Percentiles rank a stretch among this genome's conserved stretches.
Conservation (phyloP, 2,329 filamentous ascomycete genomes). For the Pseudocercospora vitis region DNA sequence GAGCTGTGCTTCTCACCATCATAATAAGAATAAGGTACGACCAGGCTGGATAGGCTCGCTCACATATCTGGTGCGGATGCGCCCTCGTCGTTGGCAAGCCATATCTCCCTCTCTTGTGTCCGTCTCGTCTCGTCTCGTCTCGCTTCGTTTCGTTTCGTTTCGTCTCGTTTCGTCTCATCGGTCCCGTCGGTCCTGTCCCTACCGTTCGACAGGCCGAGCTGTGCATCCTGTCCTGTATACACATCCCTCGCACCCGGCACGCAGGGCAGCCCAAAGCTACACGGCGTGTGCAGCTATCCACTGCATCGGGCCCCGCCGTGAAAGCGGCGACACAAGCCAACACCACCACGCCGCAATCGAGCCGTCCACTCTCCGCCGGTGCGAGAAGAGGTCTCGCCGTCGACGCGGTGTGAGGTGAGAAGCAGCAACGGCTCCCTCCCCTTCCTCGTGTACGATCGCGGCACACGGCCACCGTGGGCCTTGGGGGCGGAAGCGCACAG, state of each 20-base stretch:
- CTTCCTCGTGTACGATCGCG: slow-evolving; percentile 22
- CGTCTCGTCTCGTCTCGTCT: no score
- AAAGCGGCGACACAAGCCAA: background rate
- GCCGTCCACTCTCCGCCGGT: no score
- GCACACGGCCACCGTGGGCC: slow-evolving; percentile 18
- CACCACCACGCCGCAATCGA: background rate
- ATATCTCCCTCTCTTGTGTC: no score
- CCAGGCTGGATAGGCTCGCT: background rate
- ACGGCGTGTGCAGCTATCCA: slow-evolving; percentile 7
- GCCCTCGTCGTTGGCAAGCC: background rate
- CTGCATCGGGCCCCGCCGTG: slow-evolving; percentile 2
- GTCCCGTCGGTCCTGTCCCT: no score
- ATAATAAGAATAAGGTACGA: no score
- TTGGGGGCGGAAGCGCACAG: no score
- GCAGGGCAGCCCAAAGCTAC: slow-evolving; percentile 5
- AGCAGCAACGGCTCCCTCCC: background rate
- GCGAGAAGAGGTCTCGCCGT: no score
- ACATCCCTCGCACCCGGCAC: background rate
- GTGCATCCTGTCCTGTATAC: background rate
- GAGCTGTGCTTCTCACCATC: no score
- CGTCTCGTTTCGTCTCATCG: no score
- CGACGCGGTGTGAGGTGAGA: background rate
- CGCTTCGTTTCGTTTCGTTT: no score
- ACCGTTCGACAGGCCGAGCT: background rate
- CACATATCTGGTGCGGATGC: background rate